Conservation (phyloP, 352 stramenopile species). For the Pythium insidiosum region DNA sequence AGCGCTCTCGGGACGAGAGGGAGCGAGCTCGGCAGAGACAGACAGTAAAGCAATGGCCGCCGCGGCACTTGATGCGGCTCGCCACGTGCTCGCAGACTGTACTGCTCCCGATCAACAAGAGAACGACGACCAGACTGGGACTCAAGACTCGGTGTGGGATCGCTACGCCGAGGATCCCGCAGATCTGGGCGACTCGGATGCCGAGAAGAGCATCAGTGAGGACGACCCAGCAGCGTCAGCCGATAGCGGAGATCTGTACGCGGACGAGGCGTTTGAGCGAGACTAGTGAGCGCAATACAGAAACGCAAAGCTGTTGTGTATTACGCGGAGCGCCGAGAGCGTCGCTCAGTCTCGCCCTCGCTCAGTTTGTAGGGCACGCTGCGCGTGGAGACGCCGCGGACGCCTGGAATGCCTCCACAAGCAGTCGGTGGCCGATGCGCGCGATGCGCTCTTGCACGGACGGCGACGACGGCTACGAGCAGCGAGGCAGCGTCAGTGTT, state of each 20-base stretch:
- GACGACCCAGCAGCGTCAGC: slow-evolving; percentile 17
- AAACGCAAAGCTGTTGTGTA: background rate
- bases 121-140: slow-evolving; percentile 11
- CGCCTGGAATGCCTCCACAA: slow-evolving; percentile 46
- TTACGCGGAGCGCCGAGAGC: background rate
- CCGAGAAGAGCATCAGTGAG: slow-evolving; percentile 9
- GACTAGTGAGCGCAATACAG: background rate
- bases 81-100: background rate
- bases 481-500: too few relatives aligned
- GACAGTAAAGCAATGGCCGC: slow-evolving; percentile 4
- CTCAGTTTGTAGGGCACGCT: background rate
- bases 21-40: background rate
- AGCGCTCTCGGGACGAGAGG: too few relatives aligned
- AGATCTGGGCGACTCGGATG: slow-evolving; percentile 2
- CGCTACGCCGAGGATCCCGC: slow-evolving; percentile 8
- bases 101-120: background rate
- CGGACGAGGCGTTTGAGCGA: slow-evolving; percentile 43
- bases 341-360: background rate
- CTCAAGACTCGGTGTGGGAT: slow-evolving; percentile 20
- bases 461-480: background rate
- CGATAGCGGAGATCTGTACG: slow-evolving; percentile 21
- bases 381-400: background rate
- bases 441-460: slow-evolving; percentile 52
- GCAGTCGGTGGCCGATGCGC: slow-evolving; percentile 61
- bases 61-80: slow-evolving; percentile 10